phyloP scores from a whole-genome alignment of 768 basidiomycete genomes.

The Gautieria morchelliformis region DNA sequence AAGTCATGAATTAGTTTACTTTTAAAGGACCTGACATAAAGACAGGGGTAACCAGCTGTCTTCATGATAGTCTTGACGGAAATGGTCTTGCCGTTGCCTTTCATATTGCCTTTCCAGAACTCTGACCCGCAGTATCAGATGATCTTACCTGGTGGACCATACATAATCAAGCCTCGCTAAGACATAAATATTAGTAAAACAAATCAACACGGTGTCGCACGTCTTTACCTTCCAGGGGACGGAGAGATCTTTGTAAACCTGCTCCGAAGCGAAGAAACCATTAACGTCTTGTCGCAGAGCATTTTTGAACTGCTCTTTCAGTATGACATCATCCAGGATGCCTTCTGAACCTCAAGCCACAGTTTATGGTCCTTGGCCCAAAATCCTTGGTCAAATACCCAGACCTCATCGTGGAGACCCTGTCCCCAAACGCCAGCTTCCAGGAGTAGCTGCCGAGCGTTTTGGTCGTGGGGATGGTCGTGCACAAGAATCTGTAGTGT shows the following conservation, averaged over 20 bases:
- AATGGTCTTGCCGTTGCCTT: constrained; percentile 81
- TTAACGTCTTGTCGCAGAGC: constrained; percentile 63
- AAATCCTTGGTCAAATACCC: constrained; percentile 63
- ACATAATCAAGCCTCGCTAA: constrained; percentile 74
- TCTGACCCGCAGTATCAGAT: not conserved
- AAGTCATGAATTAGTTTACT: constrained; percentile 30
- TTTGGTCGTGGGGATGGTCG: constrained; percentile 44
- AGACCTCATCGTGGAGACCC: constrained; percentile 57
- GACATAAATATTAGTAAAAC: not conserved
- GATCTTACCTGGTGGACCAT: constrained; percentile 62
- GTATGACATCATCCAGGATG: constrained; percentile 65
- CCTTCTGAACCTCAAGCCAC: constrained; percentile 54
- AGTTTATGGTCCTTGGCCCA: constrained; percentile 58
- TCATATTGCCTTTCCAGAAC: not conserved
- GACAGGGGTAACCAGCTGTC: constrained; percentile 53
- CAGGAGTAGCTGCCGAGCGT: constrained; percentile 40
- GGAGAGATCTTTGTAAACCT: constrained; percentile 59
- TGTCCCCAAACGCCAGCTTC: constrained; percentile 42
- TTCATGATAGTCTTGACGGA: constrained; percentile 79
- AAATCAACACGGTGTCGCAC: not conserved
- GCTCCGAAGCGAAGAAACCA: constrained; percentile 71
- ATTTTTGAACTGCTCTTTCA: constrained; percentile 60
- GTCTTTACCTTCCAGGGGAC: constrained; percentile 72
- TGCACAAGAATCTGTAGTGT: constrained; percentile 46
- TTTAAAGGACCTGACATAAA: constrained; percentile 78